Conservation (phyloP, 192 early-diverging fungal species). For the Coemansia sp. region DNA sequence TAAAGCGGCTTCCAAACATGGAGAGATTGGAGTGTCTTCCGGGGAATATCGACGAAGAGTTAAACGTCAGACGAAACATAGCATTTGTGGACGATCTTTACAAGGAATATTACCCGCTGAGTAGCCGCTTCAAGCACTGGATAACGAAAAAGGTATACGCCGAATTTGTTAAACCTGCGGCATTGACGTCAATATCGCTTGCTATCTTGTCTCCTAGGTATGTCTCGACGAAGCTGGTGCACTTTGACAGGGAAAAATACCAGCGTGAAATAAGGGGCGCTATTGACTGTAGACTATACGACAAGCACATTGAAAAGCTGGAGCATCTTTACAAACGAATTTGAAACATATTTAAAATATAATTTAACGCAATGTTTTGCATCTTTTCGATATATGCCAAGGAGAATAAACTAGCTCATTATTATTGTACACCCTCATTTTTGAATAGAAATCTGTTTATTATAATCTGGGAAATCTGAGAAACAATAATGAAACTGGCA, state of each 20-base stretch:
- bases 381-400: too few species aligned
- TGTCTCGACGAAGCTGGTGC: background rate
- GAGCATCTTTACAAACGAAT: background rate
- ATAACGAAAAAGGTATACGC: too few species aligned
- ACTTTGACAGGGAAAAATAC: background rate
- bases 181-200: background rate
- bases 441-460: too few species aligned
- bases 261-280: background rate
- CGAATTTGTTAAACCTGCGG: background rate
- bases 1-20: background rate
- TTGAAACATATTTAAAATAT: too few species aligned
- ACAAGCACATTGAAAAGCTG: background rate
- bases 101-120: background rate
- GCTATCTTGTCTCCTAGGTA: background rate
- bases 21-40: background rate
- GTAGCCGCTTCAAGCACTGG: background rate
- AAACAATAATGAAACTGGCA: too few species aligned
- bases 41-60: background rate
- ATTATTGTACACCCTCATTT: too few species aligned
- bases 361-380: too few species aligned
- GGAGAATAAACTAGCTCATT: too few species aligned
- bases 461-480: too few species aligned
- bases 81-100: background rate
- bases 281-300: background rate
- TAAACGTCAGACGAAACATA: too few species aligned